Evolutionary conservation across 768 basidiomycete genomes (phyloP).

Genomic region (Leccinum barrowsii): DNA sequence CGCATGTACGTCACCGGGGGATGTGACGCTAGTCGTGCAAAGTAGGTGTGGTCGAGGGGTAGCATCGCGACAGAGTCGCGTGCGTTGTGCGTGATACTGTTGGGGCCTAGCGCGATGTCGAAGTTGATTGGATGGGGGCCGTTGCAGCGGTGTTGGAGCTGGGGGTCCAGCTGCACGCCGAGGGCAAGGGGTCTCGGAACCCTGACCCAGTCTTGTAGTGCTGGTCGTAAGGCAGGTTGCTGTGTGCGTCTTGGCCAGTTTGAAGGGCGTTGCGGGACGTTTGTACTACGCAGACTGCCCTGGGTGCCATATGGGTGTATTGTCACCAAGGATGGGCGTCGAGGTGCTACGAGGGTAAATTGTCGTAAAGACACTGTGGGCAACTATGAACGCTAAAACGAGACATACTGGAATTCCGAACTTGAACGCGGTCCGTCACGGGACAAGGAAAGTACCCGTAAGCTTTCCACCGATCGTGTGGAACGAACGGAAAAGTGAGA

Average conservation of each 20-base stretch:
- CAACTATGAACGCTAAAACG: not conserved
- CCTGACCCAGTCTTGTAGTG: not conserved
- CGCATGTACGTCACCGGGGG: not conserved
- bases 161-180: not conserved
- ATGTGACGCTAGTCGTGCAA: not conserved
- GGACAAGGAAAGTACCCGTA: not conserved
- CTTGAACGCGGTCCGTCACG: not conserved
- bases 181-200: not conserved
- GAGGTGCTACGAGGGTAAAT: not conserved
- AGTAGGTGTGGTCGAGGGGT: not conserved
- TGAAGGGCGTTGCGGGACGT: not conserved
- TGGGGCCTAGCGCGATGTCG: not conserved
- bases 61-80: not conserved
- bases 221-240: not conserved
- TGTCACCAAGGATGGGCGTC: not conserved
- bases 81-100: not conserved
- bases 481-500: not conserved
- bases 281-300: not conserved
- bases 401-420: not conserved
- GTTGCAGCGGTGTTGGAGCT: not conserved
- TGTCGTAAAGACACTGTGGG: not conserved
- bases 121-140: not conserved
- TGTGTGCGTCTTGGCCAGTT: not conserved
- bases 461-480: not conserved
- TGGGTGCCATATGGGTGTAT: not conserved